These are phyloP conservation scores for Sporobolomyces pararoseus DNA, from an alignment of 768 basidiomycete genomes.

Conservation along the genomic window DNA sequence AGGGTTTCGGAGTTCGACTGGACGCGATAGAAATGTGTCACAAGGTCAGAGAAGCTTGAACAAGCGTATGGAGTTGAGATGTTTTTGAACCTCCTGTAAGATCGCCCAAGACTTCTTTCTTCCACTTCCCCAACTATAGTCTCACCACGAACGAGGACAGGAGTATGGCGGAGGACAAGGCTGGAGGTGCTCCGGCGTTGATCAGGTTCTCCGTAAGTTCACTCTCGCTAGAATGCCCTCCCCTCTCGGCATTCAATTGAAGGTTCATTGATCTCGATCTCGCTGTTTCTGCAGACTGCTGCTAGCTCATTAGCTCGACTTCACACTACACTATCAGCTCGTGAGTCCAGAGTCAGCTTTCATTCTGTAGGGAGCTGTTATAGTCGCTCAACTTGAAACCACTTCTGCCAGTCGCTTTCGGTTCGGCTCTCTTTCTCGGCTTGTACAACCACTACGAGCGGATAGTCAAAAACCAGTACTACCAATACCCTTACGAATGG, in stretches of 20 bases:
- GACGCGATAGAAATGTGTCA: no score
- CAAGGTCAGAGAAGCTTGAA: no score
- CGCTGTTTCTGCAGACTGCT: slow-evolving; percentile 8
- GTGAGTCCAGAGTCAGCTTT: neutral
- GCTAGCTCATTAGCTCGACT: neutral
- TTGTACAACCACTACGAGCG: slow-evolving; percentile 71
- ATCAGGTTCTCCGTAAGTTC: neutral
- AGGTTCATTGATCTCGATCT: neutral
- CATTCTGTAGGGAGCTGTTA: neutral
- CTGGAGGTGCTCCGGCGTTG: no score
- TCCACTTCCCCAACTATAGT: no score
- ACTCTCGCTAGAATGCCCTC: neutral
- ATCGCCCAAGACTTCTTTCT: no score
- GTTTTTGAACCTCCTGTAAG: no score
- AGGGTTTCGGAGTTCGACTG: no score
- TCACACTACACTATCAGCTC: neutral
- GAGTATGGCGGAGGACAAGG: no score
- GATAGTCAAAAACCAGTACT: slow-evolving; percentile 67
- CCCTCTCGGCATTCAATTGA: neutral
- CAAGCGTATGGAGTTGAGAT: no score
- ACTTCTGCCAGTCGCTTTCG: slow-evolving; percentile 29
- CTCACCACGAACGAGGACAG: no score
- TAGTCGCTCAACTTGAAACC: neutral
- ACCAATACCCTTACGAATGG: slow-evolving; percentile 81
- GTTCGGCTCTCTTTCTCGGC: slow-evolving; percentile 60